phyloP scores from a whole-genome alignment of 176 grass and related monocot genomes.

The Hordeum vulgare region DNA sequence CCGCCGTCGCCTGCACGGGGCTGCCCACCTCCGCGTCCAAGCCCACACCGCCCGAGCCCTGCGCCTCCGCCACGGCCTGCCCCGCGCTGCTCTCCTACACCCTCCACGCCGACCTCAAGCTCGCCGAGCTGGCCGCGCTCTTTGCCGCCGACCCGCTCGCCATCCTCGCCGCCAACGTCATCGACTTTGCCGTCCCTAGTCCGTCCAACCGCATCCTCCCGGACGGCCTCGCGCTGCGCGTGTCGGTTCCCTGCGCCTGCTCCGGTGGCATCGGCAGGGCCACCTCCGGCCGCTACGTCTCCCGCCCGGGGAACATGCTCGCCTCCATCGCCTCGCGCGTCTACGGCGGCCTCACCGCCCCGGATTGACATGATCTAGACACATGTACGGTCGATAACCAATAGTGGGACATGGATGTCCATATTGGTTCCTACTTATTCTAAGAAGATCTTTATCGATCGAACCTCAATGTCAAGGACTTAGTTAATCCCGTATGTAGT shows the following conservation, averaged over 20 bases:
- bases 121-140: conserved; percentile 69
- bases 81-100: conserved; percentile 81
- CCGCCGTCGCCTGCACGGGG: conserved; percentile 12
- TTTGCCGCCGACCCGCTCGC: conserved; percentile 63
- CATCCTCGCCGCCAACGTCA: conserved; percentile 76
- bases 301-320: conserved; percentile 65
- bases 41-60: conserved; percentile 76
- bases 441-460: too few relatives aligned
- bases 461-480: too few relatives aligned
- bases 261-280: conserved; percentile 68
- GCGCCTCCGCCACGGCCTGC: conserved; percentile 57
- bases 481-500: too few relatives aligned
- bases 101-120: conserved; percentile 78
- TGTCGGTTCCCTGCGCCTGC: conserved; percentile 80
- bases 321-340: conserved; percentile 37
- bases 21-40: conserved; percentile 23
- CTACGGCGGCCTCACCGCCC: conserved; percentile 65
- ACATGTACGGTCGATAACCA: too few relatives aligned
- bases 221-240: conserved; percentile 48
- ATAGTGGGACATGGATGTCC: too few relatives aligned
- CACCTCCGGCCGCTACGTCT: conserved; percentile 55
- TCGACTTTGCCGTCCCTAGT: conserved; percentile 48
- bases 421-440: too few relatives aligned
- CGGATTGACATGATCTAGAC: too few relatives aligned
- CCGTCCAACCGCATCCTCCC: conserved; percentile 69